Conservation (phyloP, 495 filamentous ascomycete species). For the Aspergillus ellipticus region DNA sequence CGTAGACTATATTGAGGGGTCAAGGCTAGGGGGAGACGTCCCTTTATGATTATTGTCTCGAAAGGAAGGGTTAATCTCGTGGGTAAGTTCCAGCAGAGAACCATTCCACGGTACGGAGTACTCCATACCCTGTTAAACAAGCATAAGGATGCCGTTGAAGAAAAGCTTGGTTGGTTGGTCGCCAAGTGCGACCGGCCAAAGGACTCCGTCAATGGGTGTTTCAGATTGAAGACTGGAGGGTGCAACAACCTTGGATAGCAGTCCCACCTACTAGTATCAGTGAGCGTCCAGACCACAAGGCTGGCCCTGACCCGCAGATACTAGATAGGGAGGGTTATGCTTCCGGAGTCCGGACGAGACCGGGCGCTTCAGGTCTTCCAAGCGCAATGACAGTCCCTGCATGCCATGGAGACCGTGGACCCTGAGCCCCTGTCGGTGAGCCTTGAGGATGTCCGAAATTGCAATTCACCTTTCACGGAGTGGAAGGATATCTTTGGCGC, state of each 20-base stretch:
- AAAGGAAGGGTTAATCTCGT: not conserved
- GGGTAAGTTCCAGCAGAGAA: not conserved
- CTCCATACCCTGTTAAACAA: not conserved
- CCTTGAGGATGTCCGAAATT: not conserved
- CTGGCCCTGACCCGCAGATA: not conserved
- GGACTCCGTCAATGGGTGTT: not conserved
- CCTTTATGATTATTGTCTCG: not conserved
- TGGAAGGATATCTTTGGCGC: not conserved
- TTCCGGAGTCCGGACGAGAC: not conserved
- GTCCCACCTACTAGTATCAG: not conserved
- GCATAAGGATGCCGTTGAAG: not conserved
- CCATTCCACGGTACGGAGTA: not conserved
- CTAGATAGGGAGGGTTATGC: not conserved
- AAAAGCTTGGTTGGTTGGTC: slow-evolving; percentile 1
- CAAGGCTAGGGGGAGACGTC: not conserved
- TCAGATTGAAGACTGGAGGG: not conserved
- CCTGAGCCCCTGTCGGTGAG: not conserved
- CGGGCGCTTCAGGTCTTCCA: not conserved
- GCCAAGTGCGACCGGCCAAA: not conserved
- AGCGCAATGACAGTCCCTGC: not conserved
- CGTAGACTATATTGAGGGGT: not conserved
- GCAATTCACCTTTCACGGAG: not conserved
- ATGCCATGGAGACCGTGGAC: not conserved
- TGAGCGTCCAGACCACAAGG: not conserved
- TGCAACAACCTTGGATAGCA: not conserved